Evolutionary conservation across 2,329 filamentous ascomycete genomes (phyloP).

Genomic region (Nemania sp.): DNA sequence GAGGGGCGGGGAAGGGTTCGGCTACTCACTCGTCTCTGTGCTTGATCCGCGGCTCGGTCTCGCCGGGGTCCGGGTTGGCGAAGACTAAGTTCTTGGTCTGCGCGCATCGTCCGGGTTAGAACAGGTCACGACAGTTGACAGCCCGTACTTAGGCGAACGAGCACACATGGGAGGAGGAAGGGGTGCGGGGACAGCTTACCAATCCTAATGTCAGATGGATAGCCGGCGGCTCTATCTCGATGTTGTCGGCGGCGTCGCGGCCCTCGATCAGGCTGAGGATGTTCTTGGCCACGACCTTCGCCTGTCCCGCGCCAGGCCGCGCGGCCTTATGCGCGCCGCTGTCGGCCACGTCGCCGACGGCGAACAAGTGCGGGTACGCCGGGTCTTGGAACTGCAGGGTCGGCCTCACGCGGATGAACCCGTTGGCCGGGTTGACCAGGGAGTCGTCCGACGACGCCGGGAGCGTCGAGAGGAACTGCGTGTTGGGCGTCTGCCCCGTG

Average conservation of each 20-base stretch:
- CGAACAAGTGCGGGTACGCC: conserved; percentile 50
- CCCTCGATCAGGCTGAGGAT: conserved; percentile 48
- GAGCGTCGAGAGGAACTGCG: conserved; percentile 43
- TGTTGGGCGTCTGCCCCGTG: conserved; percentile 55
- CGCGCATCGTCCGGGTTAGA: neutral
- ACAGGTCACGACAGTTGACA: no score
- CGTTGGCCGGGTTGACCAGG: conserved; percentile 39
- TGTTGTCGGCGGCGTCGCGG: conserved; percentile 35
- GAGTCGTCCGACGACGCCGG: conserved; percentile 26
- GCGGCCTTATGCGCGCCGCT: conserved; percentile 50
- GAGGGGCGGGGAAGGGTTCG: no score
- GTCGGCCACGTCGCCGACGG: conserved; percentile 57
- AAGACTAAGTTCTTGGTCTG: conserved; percentile 42
- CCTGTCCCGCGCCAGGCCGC: conserved; percentile 50
- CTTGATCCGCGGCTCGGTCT: conserved; percentile 37
- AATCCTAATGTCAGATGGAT: conserved; percentile 50
- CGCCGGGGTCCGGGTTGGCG: conserved; percentile 39
- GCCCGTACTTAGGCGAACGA: neutral
- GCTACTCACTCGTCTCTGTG: conserved; percentile 40
- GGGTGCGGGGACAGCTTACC: conserved; percentile 27
- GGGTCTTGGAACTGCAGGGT: conserved; percentile 52
- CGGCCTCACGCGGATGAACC: conserved; percentile 47
- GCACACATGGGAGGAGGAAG: neutral
- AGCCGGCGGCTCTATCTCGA: conserved; percentile 41
- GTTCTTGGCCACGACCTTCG: conserved; percentile 50